Conservation (phyloP, 192 early-diverging fungal species). For the Kickxella alabastrina region DNA sequence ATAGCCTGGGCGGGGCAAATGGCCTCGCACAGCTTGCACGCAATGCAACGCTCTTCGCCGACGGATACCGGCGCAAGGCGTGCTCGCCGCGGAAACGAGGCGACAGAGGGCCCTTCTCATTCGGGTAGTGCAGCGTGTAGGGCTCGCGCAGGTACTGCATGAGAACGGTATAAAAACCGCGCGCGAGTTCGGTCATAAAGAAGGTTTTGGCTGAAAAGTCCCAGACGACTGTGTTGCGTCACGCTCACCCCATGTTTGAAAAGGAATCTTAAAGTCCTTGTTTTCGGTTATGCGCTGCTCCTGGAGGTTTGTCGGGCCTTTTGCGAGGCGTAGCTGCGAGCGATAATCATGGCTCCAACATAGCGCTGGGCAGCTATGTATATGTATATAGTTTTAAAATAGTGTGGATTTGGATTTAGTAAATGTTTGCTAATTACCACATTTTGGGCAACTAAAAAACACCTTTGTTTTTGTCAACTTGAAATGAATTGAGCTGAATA, state of each 20-base stretch:
- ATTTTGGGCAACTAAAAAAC: no score
- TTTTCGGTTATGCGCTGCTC: constrained; percentile 32
- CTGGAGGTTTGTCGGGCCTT: constrained; percentile 33
- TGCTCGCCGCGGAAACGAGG: constrained; percentile 97
- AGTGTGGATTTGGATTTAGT: no score
- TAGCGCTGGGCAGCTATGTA: constrained; percentile 6
- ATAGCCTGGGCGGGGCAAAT: constrained; percentile 98
- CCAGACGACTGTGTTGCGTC: constrained; percentile 48
- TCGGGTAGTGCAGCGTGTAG: constrained; percentile 95
- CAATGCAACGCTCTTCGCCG: constrained; percentile 98
- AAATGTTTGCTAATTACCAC: no score
- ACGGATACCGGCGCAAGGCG: constrained; percentile 89
- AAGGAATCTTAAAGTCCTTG: constrained; percentile 31
- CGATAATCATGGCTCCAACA: not conserved
- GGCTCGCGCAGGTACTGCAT: constrained; percentile 94
- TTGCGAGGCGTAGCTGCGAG: constrained; percentile 36
- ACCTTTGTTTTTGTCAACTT: no score
- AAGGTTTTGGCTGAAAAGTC: constrained; percentile 71
- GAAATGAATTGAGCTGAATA: no score
- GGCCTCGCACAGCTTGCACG: constrained; percentile 97
- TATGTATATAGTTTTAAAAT: no score
- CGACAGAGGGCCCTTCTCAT: constrained; percentile 89
- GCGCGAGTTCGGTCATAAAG: constrained; percentile 85
- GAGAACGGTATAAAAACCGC: constrained; percentile 87
- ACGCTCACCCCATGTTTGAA: constrained; percentile 47